Percentiles rank a stretch among this genome's conserved stretches.
phyloP scores from a whole-genome alignment of 2,329 filamentous ascomycete genomes.

The Neofusicoccum sp. region DNA sequence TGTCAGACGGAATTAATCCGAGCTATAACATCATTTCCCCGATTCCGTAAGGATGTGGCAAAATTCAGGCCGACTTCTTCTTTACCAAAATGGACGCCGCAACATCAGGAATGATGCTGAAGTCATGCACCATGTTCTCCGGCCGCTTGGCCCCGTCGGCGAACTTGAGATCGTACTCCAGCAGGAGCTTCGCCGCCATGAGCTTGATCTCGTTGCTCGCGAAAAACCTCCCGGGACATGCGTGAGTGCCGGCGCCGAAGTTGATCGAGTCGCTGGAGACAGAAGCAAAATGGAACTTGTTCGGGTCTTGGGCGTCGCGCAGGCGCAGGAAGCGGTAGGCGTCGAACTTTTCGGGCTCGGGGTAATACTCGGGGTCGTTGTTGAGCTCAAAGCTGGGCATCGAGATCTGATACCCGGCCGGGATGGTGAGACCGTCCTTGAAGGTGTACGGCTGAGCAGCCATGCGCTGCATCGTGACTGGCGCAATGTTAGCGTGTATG shows the following conservation, averaged over 20 bases:
- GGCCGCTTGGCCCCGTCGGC: neutral
- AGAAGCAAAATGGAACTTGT: slow-evolving; percentile 3
- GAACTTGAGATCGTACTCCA: slow-evolving; percentile 29
- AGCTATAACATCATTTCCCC: no score
- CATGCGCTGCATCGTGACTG: neutral
- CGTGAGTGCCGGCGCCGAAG: slow-evolving; percentile 25
- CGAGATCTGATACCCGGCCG: neutral
- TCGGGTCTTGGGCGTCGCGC: neutral
- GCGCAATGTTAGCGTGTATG: neutral
- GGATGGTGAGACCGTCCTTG: neutral
- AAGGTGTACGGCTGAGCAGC: neutral
- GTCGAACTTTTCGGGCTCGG: neutral
- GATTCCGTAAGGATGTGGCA: no score
- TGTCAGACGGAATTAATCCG: no score
- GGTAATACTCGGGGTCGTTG: neutral
- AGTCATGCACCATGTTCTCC: no score
- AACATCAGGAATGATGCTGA: slow-evolving; percentile 38
- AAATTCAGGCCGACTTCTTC: no score
- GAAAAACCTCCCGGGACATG: slow-evolving; percentile 38
- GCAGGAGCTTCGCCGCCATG: slow-evolving; percentile 30
- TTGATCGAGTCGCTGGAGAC: neutral
- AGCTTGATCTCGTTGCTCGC: slow-evolving; percentile 38
- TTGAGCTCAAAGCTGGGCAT: neutral
- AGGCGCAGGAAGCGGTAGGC: neutral
- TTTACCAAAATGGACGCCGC: no score